phyloP scores from a whole-genome alignment of 805 yeast species.

The Blastobotrys robertii region DNA sequence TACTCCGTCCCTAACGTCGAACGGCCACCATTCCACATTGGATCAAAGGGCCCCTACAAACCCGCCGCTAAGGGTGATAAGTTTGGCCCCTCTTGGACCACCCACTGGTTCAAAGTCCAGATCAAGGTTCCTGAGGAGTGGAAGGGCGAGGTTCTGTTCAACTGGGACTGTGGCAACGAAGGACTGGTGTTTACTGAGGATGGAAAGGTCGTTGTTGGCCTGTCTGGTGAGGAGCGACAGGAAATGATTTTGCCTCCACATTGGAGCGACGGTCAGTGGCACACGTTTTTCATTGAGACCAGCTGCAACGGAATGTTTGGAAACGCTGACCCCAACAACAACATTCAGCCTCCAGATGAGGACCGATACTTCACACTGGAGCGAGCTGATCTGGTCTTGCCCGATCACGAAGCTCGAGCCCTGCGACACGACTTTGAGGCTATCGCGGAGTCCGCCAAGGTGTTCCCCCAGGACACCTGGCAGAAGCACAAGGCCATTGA shows the following conservation, averaged over 20 bases:
- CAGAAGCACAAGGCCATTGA: conserved; percentile 77
- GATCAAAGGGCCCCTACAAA: conserved; percentile 35
- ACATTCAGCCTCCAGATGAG: conserved; percentile 58
- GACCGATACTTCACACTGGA: conserved; percentile 59
- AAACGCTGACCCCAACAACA: conserved; percentile 37
- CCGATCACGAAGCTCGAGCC: conserved; percentile 70
- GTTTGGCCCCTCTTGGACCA: conserved; percentile 95
- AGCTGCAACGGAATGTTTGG: conserved; percentile 97
- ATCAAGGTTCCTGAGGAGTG: conserved; percentile 48
- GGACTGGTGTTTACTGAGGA: conserved; percentile 66
- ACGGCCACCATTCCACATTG: conserved; percentile 49
- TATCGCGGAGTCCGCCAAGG: conserved; percentile 87
- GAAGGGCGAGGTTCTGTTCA: conserved; percentile 43
- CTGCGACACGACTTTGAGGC: conserved; percentile 75
- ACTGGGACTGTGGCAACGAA: conserved; percentile 83
- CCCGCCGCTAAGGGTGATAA: conserved; percentile 47
- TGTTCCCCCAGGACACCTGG: conserved; percentile 64
- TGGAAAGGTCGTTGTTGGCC: conserved; percentile 71
- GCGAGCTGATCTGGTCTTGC: conserved; percentile 69
- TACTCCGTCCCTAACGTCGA: conserved; percentile 62
- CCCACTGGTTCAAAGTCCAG: conserved; percentile 81
- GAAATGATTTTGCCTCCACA: conserved; percentile 56
- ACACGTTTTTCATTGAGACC: conserved; percentile 72
- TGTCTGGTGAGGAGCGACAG: conserved; percentile 76
- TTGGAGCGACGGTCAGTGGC: conserved; percentile 42